phyloP scores from a whole-genome alignment of 495 filamentous ascomycete genomes.

The Podospora pseudoanserina region DNA sequence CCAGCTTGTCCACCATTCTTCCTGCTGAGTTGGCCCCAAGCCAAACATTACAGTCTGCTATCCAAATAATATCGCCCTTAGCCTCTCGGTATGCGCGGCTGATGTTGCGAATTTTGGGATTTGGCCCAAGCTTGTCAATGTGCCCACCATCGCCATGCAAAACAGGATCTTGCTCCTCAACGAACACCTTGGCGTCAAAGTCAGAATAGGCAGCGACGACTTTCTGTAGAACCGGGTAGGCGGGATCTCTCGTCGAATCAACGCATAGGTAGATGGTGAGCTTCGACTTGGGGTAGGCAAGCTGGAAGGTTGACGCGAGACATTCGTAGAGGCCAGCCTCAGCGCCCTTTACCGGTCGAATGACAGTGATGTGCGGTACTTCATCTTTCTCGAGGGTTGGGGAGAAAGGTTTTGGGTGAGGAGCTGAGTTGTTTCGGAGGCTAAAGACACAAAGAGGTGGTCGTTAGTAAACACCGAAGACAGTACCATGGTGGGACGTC shows the following conservation, averaged over 20 bases:
- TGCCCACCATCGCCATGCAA: slow-evolving; percentile 53
- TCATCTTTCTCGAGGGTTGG: slow-evolving; percentile 41
- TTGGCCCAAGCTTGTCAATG: slow-evolving; percentile 72
- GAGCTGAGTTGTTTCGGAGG: slow-evolving; percentile 47
- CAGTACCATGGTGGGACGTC: neutral
- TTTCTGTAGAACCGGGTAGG: slow-evolving; percentile 66
- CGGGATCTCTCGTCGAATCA: slow-evolving; percentile 70
- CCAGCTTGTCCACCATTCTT: slow-evolving; percentile 82
- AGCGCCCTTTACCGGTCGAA: slow-evolving; percentile 89
- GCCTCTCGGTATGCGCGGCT: slow-evolving; percentile 93
- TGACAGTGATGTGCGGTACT: slow-evolving; percentile 81
- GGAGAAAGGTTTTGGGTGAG: slow-evolving; percentile 42
- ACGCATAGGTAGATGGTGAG: slow-evolving; percentile 84
- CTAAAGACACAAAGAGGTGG: slow-evolving; percentile 32
- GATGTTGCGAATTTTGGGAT: slow-evolving; percentile 97
- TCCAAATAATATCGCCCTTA: slow-evolving; percentile 88
- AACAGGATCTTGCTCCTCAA: slow-evolving; percentile 86
- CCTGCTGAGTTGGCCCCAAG: slow-evolving; percentile 71
- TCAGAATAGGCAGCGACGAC: slow-evolving; percentile 67
- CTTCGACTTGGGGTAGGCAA: slow-evolving; percentile 72
- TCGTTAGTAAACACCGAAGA: slow-evolving; percentile 3
- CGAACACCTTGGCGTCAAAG: slow-evolving; percentile 68
- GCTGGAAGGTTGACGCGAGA: slow-evolving; percentile 82
- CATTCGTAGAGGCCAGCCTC: slow-evolving; percentile 90
- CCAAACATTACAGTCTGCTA: slow-evolving; percentile 97